These are phyloP conservation scores for Puccinia horiana DNA, from an alignment of 1,284 basidiomycete genomes.

Conservation along the genomic window DNA sequence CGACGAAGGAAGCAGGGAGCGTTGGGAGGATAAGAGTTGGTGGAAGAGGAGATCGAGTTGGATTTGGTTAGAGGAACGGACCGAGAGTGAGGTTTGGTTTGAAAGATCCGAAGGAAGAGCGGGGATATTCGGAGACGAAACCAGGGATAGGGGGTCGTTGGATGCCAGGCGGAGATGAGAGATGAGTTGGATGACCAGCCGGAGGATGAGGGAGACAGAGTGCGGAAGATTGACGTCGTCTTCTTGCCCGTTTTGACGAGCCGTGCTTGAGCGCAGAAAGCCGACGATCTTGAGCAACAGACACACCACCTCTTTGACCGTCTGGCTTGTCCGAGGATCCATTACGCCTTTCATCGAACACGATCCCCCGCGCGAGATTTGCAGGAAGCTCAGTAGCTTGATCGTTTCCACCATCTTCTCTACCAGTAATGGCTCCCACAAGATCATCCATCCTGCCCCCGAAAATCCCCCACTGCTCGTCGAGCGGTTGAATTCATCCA, in stretches of 20 bases:
- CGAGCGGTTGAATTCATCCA: background rate
- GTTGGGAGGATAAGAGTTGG: background rate
- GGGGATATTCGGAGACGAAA: background rate
- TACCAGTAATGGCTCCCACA: background rate
- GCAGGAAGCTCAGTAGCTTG: background rate
- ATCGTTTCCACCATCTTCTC: background rate
- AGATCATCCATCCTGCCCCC: conserved; percentile 15
- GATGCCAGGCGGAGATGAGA: background rate
- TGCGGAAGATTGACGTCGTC: background rate
- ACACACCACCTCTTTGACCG: background rate
- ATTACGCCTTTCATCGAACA: background rate
- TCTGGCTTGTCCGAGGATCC: background rate
- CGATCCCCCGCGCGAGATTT: background rate
- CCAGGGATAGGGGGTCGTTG: background rate
- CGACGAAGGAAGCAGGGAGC: background rate
- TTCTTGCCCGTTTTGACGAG: background rate
- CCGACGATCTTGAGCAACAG: background rate
- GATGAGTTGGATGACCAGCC: background rate
- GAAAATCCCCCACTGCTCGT: background rate
- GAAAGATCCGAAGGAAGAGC: background rate
- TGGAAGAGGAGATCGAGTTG: background rate
- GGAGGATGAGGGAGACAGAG: background rate
- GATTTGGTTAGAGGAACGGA: background rate
- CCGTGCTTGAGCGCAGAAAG: background rate
- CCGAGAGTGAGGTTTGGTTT: background rate